phyloP scores from a whole-genome alignment of 1,139 yeast species.

The Saccharomyces hybrid region DNA sequence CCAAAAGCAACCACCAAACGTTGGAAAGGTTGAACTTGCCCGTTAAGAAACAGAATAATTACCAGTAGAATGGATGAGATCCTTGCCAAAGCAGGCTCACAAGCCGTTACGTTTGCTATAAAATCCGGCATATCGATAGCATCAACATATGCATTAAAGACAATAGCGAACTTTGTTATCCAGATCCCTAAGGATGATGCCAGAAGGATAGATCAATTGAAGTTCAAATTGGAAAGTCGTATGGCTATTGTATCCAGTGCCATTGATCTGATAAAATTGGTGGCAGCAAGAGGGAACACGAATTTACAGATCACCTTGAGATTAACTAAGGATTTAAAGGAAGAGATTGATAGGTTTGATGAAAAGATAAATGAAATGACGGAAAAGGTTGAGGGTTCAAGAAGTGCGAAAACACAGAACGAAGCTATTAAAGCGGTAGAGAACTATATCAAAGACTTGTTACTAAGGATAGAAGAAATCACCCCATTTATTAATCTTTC shows the following conservation, averaged over 20 bases:
- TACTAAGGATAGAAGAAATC: constrained; percentile 54
- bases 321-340: constrained; percentile 49
- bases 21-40: too few relatives aligned
- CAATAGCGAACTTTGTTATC: constrained; percentile 52
- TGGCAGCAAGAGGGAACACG: constrained; percentile 68
- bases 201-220: constrained; percentile 38
- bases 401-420: constrained; percentile 31
- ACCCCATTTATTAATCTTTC: constrained; percentile 66
- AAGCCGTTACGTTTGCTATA: constrained; percentile 74
- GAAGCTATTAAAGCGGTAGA: constrained; percentile 46
- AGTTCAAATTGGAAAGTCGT: constrained; percentile 47
- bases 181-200: constrained; percentile 55
- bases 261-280: constrained; percentile 59
- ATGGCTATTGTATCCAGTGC: constrained; percentile 61
- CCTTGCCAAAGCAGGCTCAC: constrained; percentile 58
- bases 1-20: too few relatives aligned
- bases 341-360: constrained; percentile 56
- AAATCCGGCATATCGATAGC: constrained; percentile 72
- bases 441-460: constrained; percentile 40
- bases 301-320: constrained; percentile 50
- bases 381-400: constrained; percentile 19
- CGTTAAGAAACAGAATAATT: too few relatives aligned
- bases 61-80: constrained; percentile 38
- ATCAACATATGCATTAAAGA: constrained; percentile 65
- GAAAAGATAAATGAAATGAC: constrained; percentile 37